These are phyloP conservation scores for Knufia petricola DNA, from an alignment of 2,329 filamentous ascomycete genomes.

Conservation along the genomic window DNA sequence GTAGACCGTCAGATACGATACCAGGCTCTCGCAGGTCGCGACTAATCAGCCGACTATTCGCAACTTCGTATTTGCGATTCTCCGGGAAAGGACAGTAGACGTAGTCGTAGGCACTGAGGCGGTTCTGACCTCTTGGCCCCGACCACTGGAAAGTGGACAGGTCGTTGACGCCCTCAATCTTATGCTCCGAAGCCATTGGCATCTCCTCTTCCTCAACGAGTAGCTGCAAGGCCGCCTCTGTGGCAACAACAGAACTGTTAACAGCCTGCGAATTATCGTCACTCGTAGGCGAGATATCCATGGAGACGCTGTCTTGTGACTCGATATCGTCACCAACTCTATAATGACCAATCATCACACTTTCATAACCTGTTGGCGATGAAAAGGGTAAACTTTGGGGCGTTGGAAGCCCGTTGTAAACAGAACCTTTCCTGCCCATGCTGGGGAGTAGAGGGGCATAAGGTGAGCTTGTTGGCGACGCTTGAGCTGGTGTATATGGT, in stretches of 20 bases:
- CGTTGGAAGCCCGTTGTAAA: no score
- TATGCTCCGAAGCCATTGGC: not conserved
- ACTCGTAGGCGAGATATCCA: no score
- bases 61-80: slow-evolving; percentile 17
- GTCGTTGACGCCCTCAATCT: not conserved
- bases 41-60: slow-evolving; percentile 15
- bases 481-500: no score
- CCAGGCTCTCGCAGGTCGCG: slow-evolving; percentile 15
- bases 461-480: no score
- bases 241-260: not conserved
- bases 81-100: slow-evolving; percentile 19
- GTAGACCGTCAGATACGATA: slow-evolving; percentile 14
- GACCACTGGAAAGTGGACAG: not conserved
- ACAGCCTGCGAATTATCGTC: no score
- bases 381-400: no score
- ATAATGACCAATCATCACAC: no score
- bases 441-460: no score
- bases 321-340: no score
- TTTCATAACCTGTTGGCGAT: no score
- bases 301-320: no score
- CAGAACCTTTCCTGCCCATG: no score
- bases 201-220: not conserved
- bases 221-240: not conserved
- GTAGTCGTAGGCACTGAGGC: slow-evolving; percentile 17
- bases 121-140: slow-evolving; percentile 7